Evolutionary conservation across 2,329 filamentous ascomycete genomes (phyloP).

Genomic region (Alternaria sp.): DNA sequence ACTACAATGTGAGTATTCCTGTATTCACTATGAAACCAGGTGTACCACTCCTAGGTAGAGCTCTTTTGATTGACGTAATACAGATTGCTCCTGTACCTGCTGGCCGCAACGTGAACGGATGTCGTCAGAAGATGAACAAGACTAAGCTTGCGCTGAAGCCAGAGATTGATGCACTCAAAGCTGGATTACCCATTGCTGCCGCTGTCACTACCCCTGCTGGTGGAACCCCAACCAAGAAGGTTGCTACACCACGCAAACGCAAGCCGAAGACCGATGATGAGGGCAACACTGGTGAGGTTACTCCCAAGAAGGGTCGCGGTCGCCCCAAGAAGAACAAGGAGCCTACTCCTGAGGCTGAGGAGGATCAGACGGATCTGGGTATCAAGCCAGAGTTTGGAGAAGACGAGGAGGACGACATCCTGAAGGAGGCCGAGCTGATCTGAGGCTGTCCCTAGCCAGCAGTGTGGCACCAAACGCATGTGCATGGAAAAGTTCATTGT

Average conservation of each 20-base stretch:
- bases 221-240: conserved; percentile 3
- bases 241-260: conserved; percentile 28
- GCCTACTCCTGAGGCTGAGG: background rate
- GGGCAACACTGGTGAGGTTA: conserved; percentile 1
- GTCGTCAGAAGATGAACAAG: too few relatives aligned
- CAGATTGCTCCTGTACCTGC: conserved; percentile 15
- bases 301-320: conserved; percentile 14
- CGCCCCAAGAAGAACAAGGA: conserved; percentile 1
- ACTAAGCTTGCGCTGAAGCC: too few relatives aligned
- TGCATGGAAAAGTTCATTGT: fast-evolving
- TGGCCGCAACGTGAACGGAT: conserved; percentile 22
- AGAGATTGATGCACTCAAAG: conserved; percentile 22
- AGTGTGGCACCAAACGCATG: background rate
- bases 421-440: background rate
- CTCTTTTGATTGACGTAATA: too few relatives aligned
- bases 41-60: too few relatives aligned
- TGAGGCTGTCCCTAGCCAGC: background rate
- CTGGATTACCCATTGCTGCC: too few relatives aligned
- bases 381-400: conserved; percentile 8
- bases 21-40: too few relatives aligned
- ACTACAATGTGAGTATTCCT: too few relatives aligned
- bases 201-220: too few relatives aligned
- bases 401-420: background rate
- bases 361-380: background rate
- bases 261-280: conserved; percentile 21